Evolutionary conservation across 441 rosid species (phyloP), one percentile per base, ranked within the genome.

Genomic region (Gossypium gossypioides): DNA sequence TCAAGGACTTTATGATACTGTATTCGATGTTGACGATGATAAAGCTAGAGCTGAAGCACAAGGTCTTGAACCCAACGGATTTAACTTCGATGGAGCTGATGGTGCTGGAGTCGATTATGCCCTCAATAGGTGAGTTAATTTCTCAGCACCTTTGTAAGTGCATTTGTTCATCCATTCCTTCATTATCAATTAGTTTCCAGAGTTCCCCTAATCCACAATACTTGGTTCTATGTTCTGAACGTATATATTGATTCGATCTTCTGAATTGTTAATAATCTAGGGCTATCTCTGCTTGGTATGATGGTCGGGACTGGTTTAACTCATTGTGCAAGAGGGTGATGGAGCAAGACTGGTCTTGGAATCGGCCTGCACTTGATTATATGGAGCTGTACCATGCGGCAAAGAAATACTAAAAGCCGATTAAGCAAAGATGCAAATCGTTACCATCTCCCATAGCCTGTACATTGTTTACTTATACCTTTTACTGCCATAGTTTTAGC

Each of bases 331-430:
- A 86, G 90, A 92, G 76, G 40, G 99, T 91, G 76, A 95, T 92
- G 98, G 91, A 92, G 81, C 96, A 95, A 89, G 98, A 95, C 79
- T 95, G 99, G 98, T 92, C 98, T 64, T 95, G 99, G 99, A 95
- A 92, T 68, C 88, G 91, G 64, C 99, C 98, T 51, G 96, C 98
- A 59, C 96, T 95, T 6, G 97, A 95, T 72, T 95, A 95, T 81
- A 34, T 92, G 87, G 99, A 95, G 84, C 95, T 95, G 71, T 95
- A 95, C 84, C 96, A 91, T 63, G 84, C 93, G 1, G 97, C 96
- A 25, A 83, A 86, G 74, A 95, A 73, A 69, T 63, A 57, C 51
- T 56, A 70, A 6, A 70, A 56, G 40, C 60, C 19, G 27, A 3
- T n/a, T 27, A 57, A 55, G 44, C 42, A 25, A 34, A 44, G 58